These are phyloP conservation scores for Suhomyces choctaworum DNA, from an alignment of 1,139 yeast species.

Conservation along the genomic window DNA sequence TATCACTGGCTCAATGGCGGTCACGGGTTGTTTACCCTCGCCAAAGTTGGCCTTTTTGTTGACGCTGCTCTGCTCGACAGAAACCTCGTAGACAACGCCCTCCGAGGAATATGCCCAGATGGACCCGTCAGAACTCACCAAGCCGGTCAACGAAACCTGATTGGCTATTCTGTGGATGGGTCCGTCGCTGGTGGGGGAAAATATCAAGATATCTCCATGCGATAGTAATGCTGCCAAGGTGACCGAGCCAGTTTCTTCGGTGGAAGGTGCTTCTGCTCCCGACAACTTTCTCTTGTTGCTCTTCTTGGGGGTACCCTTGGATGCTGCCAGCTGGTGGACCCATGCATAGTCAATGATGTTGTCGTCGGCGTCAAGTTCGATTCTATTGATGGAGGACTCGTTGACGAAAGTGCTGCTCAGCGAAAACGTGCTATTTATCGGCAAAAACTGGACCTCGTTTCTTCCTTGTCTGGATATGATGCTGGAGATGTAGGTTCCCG, in stretches of 20 bases:
- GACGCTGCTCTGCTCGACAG: slow-evolving; percentile 19
- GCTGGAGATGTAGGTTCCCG: slow-evolving; percentile 30
- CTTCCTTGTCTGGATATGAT: slow-evolving; percentile 34
- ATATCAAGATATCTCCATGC: slow-evolving; percentile 40
- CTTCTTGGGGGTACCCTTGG: slow-evolving; percentile 11
- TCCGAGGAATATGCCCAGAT: slow-evolving; percentile 24
- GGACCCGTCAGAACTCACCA: slow-evolving; percentile 16
- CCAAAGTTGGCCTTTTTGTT: slow-evolving; percentile 19
- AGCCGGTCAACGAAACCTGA: slow-evolving; percentile 19
- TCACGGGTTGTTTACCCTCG: slow-evolving; percentile 12
- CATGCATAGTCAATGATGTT: slow-evolving; percentile 27
- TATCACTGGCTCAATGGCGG: slow-evolving; percentile 11
- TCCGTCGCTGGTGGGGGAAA: slow-evolving; percentile 42
- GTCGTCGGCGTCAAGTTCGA: slow-evolving; percentile 26
- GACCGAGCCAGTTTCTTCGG: slow-evolving; percentile 2
- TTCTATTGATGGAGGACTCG: slow-evolving; percentile 11
- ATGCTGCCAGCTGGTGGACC: slow-evolving; percentile 15
- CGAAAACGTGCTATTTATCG: slow-evolving; percentile 14
- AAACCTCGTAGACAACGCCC: slow-evolving; percentile 18
- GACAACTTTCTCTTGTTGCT: slow-evolving; percentile 19
- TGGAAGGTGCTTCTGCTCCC: slow-evolving; percentile 7
- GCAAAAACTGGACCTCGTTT: slow-evolving; percentile 38
- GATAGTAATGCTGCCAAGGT: slow-evolving; percentile 37
- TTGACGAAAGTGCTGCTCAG: slow-evolving; percentile 1
- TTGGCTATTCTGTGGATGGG: slow-evolving; percentile 32